Percentiles rank a stretch among this genome's conserved stretches.
Conservation (phyloP, 176 grass and related monocot species). For the Eleusine coracana region DNA sequence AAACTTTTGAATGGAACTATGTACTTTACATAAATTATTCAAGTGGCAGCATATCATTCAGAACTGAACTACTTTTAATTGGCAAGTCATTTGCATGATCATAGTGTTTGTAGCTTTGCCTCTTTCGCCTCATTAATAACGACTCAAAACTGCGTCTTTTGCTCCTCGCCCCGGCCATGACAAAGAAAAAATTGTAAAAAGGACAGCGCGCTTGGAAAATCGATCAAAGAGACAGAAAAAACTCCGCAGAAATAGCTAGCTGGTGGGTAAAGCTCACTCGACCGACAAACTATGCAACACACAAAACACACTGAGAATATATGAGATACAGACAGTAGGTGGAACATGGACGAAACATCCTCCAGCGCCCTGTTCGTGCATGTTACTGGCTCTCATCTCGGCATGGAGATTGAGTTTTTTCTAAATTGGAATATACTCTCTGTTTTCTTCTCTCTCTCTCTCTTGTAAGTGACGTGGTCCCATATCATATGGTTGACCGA, state of each 20-base stretch:
- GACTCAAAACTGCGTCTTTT: constrained; percentile 10
- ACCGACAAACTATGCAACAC: neutral
- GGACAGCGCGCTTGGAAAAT: neutral
- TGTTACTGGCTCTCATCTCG: neutral
- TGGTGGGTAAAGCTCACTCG: neutral
- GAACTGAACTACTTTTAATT: neutral
- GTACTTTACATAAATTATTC: constrained; percentile 14
- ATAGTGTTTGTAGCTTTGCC: neutral
- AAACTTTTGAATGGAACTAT: neutral
- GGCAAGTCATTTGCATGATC: constrained; percentile 9
- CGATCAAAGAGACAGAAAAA: no score
- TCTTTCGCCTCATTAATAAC: constrained; percentile 10
- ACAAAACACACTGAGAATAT: constrained; percentile 5
- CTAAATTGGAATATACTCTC: neutral
- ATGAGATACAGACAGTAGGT: neutral
- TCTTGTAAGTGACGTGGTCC: neutral
- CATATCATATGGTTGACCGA: constrained; percentile 31
- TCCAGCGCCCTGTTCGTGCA: no score
- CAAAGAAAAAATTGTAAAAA: neutral
- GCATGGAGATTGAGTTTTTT: neutral
- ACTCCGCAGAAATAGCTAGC: neutral
- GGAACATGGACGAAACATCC: constrained; percentile 11
- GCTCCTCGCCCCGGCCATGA: constrained; percentile 1
- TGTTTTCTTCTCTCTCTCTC: neutral
- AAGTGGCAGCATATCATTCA: constrained; percentile 32